phyloP scores from a whole-genome alignment of 2,329 filamentous ascomycete genomes.

The Xylariaceae sp. region DNA sequence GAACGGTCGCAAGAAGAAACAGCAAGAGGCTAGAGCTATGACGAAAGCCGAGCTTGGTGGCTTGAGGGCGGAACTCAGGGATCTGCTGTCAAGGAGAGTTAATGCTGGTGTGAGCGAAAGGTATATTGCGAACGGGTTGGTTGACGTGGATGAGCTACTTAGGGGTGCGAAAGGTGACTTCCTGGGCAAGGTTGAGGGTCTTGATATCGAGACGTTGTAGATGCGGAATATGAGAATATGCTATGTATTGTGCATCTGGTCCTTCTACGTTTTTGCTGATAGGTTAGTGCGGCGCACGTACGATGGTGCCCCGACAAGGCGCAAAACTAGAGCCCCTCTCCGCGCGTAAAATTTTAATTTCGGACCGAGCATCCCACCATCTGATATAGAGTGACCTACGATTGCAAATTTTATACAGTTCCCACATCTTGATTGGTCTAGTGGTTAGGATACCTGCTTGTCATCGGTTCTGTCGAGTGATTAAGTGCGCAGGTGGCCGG shows the following conservation, averaged over 20 bases:
- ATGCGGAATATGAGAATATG: not conserved
- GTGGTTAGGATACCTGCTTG: no score
- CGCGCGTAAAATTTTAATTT: not conserved
- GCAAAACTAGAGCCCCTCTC: not conserved
- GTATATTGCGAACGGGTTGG: constrained; percentile 78
- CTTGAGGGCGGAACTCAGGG: constrained; percentile 69
- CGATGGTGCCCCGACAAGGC: not conserved
- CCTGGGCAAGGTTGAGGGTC: constrained; percentile 50
- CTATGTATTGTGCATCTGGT: not conserved
- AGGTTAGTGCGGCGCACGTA: not conserved
- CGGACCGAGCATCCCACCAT: not conserved
- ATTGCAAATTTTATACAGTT: not conserved
- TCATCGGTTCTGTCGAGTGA: no score
- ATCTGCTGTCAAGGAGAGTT: constrained; percentile 68
- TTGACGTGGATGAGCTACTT: constrained; percentile 75
- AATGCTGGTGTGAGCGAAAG: constrained; percentile 85
- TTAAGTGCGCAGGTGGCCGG: constrained; percentile 29
- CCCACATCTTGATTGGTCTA: no score
- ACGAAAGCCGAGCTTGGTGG: constrained; percentile 71
- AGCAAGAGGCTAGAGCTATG: constrained; percentile 64
- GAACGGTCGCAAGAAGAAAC: constrained; percentile 69
- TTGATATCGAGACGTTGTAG: constrained; percentile 38
- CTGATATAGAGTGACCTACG: not conserved
- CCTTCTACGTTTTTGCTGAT: not conserved
- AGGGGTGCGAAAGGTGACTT: constrained; percentile 65